Evolutionary conservation across 352 stramenopile genomes (phyloP).

Genomic region (Thalassiosira mediterranea): DNA sequence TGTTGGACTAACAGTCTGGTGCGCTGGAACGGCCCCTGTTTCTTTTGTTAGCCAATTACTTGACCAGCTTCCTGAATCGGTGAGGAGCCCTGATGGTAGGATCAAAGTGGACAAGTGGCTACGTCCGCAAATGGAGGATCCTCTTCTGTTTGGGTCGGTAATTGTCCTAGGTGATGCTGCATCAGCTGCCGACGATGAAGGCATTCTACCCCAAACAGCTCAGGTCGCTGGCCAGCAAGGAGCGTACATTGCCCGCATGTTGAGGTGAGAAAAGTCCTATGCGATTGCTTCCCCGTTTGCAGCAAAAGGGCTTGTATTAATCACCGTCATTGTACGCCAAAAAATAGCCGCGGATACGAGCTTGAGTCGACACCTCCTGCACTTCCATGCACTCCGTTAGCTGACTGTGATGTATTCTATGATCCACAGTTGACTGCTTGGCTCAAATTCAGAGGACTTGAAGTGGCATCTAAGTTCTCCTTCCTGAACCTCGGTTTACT

Average conservation of each 20-base stretch:
- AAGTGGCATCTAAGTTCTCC: conserved; percentile 52
- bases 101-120: conserved; percentile 74
- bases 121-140: conserved; percentile 36
- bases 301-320: conserved; percentile 57
- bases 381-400: conserved; percentile 25
- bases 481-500: conserved; percentile 76
- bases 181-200: conserved; percentile 16
- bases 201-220: conserved; percentile 78
- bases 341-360: conserved; percentile 66
- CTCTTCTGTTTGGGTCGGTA: conserved; percentile 53
- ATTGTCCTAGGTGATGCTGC: conserved; percentile 77
- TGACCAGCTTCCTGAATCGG: conserved; percentile 52
- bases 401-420: conserved; percentile 40
- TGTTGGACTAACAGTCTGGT: conserved; percentile 78
- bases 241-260: conserved; percentile 74
- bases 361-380: conserved; percentile 16
- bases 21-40: conserved; percentile 73
- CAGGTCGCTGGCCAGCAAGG: conserved; percentile 85
- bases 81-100: conserved; percentile 54
- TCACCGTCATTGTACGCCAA: conserved; percentile 28
- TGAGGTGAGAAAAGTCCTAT: conserved; percentile 73
- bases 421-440: conserved; percentile 23
- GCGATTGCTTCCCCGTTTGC: conserved; percentile 50
- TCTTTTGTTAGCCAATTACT: conserved; percentile 64
- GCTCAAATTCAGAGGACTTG: conserved; percentile 47